Evolutionary conservation across 306 rosid genomes (phyloP).

Genomic region (Fragaria ananassa): DNA sequence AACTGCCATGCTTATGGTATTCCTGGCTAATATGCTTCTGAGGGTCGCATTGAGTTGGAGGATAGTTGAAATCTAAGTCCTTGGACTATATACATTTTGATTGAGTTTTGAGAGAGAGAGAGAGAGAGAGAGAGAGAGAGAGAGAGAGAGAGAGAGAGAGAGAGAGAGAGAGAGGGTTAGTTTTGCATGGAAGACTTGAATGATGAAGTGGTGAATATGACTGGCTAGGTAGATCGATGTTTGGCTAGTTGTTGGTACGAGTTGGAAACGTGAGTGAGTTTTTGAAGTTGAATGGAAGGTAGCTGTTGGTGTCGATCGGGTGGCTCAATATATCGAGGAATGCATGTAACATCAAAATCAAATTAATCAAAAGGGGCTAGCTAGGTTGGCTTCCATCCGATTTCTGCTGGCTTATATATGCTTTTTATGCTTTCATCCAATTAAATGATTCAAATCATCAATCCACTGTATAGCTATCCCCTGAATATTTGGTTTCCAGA

Average conservation of each 20-base stretch:
- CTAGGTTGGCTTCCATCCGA: not conserved
- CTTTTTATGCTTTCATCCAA: not conserved
- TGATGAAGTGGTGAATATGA: too few species aligned
- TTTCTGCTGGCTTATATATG: not conserved
- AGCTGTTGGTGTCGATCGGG: not conserved
- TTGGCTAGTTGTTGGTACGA: slow-evolving; percentile 9
- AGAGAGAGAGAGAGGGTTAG: not conserved
- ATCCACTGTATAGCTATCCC: too few species aligned
- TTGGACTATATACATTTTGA: not conserved
- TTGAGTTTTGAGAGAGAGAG: not conserved
- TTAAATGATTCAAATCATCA: too few species aligned
- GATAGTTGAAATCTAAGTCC: not conserved
- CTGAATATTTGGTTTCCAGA: too few species aligned
- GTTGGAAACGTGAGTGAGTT: not conserved
- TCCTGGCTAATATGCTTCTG: not conserved
- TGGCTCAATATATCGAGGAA: not conserved
- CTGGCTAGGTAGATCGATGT: not conserved
- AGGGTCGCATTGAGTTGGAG: not conserved
- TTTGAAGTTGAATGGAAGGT: slow-evolving; percentile 19
- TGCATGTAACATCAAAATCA: not conserved
- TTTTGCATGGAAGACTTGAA: not conserved
- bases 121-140: not conserved
- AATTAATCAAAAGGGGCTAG: not conserved
- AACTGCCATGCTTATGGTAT: not conserved
- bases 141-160: not conserved